Percentiles rank a stretch among this genome's conserved stretches.
Conservation (phyloP, 2,329 filamentous ascomycete species). For the Colletotrichum euphorbiae region DNA sequence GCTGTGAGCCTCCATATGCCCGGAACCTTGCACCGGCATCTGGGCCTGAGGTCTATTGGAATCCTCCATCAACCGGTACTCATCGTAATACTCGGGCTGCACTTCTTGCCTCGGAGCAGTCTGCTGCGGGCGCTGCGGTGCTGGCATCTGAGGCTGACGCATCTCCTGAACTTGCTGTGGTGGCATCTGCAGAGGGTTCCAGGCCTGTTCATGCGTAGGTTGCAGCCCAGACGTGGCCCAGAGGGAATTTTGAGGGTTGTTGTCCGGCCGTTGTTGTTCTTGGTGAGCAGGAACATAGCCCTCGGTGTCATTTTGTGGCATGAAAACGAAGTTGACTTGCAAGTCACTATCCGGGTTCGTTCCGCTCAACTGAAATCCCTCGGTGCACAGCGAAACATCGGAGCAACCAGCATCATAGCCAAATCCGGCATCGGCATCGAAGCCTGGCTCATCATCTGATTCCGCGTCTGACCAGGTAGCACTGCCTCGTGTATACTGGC, state of each 20-base stretch:
- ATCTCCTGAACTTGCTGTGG: conserved; percentile 26
- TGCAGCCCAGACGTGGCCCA: conserved; percentile 26
- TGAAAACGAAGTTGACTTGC: conserved; percentile 36
- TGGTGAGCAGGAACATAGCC: conserved; percentile 13
- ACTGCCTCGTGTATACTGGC: background rate
- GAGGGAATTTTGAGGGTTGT: conserved; percentile 17
- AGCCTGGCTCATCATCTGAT: conserved; percentile 24
- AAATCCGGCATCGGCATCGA: conserved; percentile 17
- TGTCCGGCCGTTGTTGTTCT: conserved; percentile 27
- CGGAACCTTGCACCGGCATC: background rate
- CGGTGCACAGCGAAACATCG: conserved; percentile 15
- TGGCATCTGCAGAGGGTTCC: conserved; percentile 31
- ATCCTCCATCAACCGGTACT: conserved; percentile 29
- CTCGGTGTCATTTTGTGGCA: conserved; percentile 23
- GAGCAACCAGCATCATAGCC: conserved; percentile 6
- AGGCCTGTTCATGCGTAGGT: conserved; percentile 18
- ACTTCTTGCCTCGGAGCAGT: conserved; percentile 12
- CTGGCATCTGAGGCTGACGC: conserved; percentile 29
- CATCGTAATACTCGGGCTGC: conserved; percentile 31
- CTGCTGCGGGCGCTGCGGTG: conserved; percentile 26
- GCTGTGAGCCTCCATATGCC: conserved; percentile 14
- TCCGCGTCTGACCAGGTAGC: conserved; percentile 28
- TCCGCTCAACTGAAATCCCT: conserved; percentile 13
- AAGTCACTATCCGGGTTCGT: conserved; percentile 22
- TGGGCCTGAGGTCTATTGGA: conserved; percentile 16